These are phyloP conservation scores for Leptographium radiaticola DNA, from an alignment of 2,329 filamentous ascomycete genomes.

Conservation along the genomic window DNA sequence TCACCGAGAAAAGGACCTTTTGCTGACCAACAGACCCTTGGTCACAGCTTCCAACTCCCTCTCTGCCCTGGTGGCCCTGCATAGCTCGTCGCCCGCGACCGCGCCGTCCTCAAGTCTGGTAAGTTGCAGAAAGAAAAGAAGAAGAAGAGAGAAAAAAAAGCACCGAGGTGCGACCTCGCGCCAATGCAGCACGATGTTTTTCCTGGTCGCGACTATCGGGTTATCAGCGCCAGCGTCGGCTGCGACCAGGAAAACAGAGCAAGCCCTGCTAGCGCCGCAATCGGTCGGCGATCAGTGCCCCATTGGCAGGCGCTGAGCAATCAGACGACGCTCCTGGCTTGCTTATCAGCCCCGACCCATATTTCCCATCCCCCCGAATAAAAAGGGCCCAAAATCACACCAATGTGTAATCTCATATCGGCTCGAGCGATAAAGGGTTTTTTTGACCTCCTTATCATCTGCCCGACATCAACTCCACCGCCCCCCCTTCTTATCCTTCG, in stretches of 20 bases:
- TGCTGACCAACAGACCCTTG: too few species aligned
- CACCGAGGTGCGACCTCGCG: background rate
- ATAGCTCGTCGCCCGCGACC: conserved; percentile 1
- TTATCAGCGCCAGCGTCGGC: background rate
- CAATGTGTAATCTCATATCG: conserved; percentile 14
- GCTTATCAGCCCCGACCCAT: conserved; percentile 11
- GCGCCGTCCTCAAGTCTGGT: background rate
- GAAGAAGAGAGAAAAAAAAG: background rate
- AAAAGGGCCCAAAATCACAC: conserved; percentile 6
- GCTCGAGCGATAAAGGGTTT: conserved; percentile 12
- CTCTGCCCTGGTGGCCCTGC: background rate
- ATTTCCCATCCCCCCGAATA: conserved; percentile 8
- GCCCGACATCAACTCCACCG: conserved; percentile 6
- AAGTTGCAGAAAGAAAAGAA: conserved; percentile 2
- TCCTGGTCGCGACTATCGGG: too few species aligned
- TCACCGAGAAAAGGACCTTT: too few species aligned
- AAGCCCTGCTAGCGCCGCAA: background rate
- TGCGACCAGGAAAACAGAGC: too few species aligned
- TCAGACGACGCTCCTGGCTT: background rate
- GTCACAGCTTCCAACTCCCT: too few species aligned
- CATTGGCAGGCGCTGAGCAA: background rate
- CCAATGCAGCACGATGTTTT: too few species aligned
- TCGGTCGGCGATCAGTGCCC: background rate
- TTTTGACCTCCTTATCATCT: conserved; percentile 13
- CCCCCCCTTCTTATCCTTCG: conserved; percentile 6